These are phyloP conservation scores for Monilinia polystroma DNA, from an alignment of 2,329 filamentous ascomycete species.

Conservation along the genomic window DNA sequence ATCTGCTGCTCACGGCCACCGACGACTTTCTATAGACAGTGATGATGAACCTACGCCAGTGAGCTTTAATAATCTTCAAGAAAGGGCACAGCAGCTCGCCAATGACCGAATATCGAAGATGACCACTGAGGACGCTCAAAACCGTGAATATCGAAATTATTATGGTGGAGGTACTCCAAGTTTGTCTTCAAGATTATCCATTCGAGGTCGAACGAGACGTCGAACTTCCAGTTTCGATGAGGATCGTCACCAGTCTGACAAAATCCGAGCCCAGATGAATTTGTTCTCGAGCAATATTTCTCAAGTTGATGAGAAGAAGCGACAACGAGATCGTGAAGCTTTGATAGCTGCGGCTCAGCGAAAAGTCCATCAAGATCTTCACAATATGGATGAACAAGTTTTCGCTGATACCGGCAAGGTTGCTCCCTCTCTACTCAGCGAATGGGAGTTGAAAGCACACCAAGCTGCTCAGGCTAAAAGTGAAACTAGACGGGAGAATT, in stretches of 20 bases:
- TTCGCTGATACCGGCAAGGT: conserved; percentile 74
- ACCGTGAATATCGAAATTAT: conserved; percentile 69
- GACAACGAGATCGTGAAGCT: conserved; percentile 69
- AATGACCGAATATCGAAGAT: conserved; percentile 80
- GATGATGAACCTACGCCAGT: conserved; percentile 49
- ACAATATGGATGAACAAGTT: conserved; percentile 78
- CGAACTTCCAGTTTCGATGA: conserved; percentile 68
- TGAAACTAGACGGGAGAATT: conserved; percentile 56
- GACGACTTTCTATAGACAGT: conserved; percentile 39
- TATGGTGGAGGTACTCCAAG: conserved; percentile 55
- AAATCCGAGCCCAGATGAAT: conserved; percentile 77
- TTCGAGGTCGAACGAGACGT: conserved; percentile 57
- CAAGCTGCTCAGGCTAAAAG: conserved; percentile 66
- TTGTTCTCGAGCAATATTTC: conserved; percentile 67
- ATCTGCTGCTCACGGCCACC: conserved; percentile 39
- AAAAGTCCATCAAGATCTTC: conserved; percentile 78
- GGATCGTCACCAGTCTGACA: conserved; percentile 62
- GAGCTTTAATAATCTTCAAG: conserved; percentile 66
- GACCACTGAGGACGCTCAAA: conserved; percentile 65
- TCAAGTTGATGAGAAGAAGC: conserved; percentile 70
- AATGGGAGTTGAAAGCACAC: conserved; percentile 78
- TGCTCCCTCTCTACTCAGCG: conserved; percentile 63
- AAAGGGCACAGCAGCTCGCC: conserved; percentile 82
- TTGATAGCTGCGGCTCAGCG: conserved; percentile 77
- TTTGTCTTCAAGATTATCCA: conserved; percentile 51